Conservation (phyloP, 2,329 filamentous ascomycete genomes). For the Epichloe sp. region DNA sequence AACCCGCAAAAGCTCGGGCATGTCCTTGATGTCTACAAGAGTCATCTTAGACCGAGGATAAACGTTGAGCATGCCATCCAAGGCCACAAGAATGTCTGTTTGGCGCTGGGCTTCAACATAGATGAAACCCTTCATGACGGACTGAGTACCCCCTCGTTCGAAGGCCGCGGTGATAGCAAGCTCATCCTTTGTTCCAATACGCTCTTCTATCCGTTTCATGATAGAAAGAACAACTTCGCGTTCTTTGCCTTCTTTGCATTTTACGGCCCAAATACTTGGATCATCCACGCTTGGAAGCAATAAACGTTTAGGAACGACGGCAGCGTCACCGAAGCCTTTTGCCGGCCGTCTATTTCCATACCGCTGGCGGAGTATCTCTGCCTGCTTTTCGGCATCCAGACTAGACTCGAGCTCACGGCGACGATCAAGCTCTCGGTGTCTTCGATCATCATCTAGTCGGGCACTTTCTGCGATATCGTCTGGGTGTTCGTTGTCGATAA, state of each 20-base stretch:
- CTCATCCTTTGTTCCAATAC: constrained; percentile 62
- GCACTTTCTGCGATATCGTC: constrained; percentile 76
- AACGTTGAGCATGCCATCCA: constrained; percentile 77
- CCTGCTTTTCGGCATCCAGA: constrained; percentile 88
- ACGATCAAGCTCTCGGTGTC: constrained; percentile 88
- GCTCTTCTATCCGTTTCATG: constrained; percentile 78
- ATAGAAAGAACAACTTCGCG: constrained; percentile 79
- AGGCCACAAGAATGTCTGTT: constrained; percentile 69
- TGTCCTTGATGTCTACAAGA: constrained; percentile 89
- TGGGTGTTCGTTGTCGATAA: constrained; percentile 80
- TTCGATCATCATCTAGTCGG: constrained; percentile 74
- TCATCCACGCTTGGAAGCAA: constrained; percentile 89
- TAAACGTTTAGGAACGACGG: constrained; percentile 71
- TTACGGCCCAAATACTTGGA: constrained; percentile 88
- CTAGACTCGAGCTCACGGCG: constrained; percentile 77
- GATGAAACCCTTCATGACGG: constrained; percentile 82
- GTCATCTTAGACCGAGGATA: constrained; percentile 81
- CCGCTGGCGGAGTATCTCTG: constrained; percentile 71
- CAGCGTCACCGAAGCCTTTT: constrained; percentile 52
- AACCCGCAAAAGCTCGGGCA: constrained; percentile 88
- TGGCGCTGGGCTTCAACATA: constrained; percentile 87
- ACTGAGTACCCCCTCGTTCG: constrained; percentile 66
- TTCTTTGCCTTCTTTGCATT: constrained; percentile 92
- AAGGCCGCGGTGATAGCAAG: constrained; percentile 82
- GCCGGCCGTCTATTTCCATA: constrained; percentile 68